Conservation (phyloP, 495 filamentous ascomycete species). For the Talaromyces proteolyticus region DNA sequence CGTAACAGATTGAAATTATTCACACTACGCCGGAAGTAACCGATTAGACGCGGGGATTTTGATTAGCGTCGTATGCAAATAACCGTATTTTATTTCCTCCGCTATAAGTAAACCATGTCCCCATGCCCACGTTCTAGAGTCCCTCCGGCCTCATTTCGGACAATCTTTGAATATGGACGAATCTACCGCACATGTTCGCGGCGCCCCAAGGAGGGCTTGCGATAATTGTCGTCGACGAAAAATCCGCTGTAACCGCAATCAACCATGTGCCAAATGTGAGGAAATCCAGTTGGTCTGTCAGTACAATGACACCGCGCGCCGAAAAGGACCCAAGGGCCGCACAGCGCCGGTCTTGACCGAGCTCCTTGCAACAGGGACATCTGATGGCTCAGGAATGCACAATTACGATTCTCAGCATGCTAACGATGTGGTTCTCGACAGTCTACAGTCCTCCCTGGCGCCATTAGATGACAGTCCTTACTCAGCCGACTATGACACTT, state of each 20-base stretch:
- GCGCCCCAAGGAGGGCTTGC: background rate
- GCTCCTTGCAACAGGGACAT: background rate
- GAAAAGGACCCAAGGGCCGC: conserved; percentile 1
- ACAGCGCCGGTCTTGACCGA: background rate
- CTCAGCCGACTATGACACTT: background rate
- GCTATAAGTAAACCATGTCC: background rate
- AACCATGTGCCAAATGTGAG: background rate
- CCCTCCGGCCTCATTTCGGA: background rate
- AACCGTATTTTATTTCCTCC: too few species aligned
- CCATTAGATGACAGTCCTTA: background rate
- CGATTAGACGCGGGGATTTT: too few species aligned
- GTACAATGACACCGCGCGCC: conserved; percentile 2
- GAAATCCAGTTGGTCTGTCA: background rate
- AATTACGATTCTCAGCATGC: background rate
- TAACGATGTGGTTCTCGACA: background rate
- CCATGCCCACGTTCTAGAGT: background rate
- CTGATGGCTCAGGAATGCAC: background rate
- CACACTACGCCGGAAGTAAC: too few species aligned
- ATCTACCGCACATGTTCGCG: too few species aligned
- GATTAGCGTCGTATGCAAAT: too few species aligned
- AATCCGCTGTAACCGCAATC: conserved; percentile 2
- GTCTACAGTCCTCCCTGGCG: background rate
- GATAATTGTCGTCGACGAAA: too few species aligned
- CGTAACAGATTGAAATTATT: too few species aligned
- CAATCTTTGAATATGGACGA: background rate